Evolutionary conservation across 2,329 filamentous ascomycete species (phyloP), one percentile per base, ranked within the genome.

Genomic region (Botrytis hyacinthi): DNA sequence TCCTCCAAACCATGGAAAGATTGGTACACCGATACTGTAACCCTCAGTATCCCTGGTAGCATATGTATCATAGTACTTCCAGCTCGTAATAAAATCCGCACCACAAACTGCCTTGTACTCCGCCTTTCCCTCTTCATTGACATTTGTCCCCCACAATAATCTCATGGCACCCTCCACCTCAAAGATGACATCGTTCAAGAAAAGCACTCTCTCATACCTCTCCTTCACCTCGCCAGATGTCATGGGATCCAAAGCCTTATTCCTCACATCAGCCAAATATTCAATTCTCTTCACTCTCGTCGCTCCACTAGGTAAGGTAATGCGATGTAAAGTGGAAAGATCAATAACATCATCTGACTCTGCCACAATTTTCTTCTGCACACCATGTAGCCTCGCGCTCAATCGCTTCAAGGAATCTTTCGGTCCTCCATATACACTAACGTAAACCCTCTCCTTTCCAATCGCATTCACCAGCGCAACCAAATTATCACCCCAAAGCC

Each of bases 51-150:
- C 92, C 22, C 92, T 86, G 32, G 90, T 88, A 1, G 91, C 92
- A 80, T 92, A 94, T 0, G 91, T 89, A 80, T 94, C 92, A 81
- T 94, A 94, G 80, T 90, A 92, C 59, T 88, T 85, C 75, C 91
- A 88, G 0, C 91, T 89, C 72, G 88, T 87, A 75, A 89, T 87
- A 78, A 90, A 93, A 82, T 94, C 92, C 51, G 93, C 83, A 0
- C 90, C 90, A 78, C 92, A 94, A 5, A 90, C 90, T 0, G 91
- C 89, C 6, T 90, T 87, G 77, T 93, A 94, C 66, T 85, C 83
- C 0, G 87, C 78, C 35, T 82, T 81, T 18, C 90, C 91, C 16
- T 75, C 35, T 44, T 85, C 82, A 26, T 83, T 78, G 9, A 86
- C 85, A 77, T 90, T 88, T 4, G 89, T 91, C 67, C 85, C 86